Evolutionary conservation across 306 rosid species (phyloP).

Genomic region (Rosa multiflora): DNA sequence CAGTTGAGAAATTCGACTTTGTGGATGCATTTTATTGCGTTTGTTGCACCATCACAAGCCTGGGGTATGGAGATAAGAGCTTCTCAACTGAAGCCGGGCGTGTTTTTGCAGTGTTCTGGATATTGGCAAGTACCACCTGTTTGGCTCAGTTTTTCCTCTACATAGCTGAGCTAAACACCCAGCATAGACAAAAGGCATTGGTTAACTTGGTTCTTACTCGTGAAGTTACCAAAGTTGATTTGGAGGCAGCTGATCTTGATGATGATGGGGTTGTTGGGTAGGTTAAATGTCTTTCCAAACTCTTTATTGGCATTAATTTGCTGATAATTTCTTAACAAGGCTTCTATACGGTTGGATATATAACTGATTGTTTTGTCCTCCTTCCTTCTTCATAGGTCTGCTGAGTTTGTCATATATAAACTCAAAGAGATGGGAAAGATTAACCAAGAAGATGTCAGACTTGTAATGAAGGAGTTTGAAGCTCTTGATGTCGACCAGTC

Average conservation of each 20-base stretch:
- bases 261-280: constrained; percentile 66
- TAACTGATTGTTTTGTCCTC: not conserved
- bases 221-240: constrained; percentile 48
- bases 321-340: not conserved
- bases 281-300: constrained; percentile 24
- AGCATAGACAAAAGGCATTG: constrained; percentile 54
- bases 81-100: constrained; percentile 78
- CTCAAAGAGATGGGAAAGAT: constrained; percentile 93
- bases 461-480: constrained; percentile 74
- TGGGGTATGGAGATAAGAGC: constrained; percentile 76
- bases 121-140: constrained; percentile 58
- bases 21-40: constrained; percentile 58
- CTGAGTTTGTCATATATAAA: constrained; percentile 75
- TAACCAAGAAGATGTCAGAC: constrained; percentile 68
- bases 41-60: constrained; percentile 49
- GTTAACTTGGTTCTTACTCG: constrained; percentile 64
- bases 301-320: not conserved
- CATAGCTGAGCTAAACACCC: constrained; percentile 68
- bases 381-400: constrained; percentile 40
- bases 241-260: constrained; percentile 89
- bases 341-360: not conserved
- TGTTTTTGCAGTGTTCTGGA: constrained; percentile 77
- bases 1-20: constrained; percentile 32
- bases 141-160: constrained; percentile 80
- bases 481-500: constrained; percentile 83